Evolutionary conservation across 2,329 filamentous ascomycete genomes (phyloP).

Genomic region (Venturia carpophila): DNA sequence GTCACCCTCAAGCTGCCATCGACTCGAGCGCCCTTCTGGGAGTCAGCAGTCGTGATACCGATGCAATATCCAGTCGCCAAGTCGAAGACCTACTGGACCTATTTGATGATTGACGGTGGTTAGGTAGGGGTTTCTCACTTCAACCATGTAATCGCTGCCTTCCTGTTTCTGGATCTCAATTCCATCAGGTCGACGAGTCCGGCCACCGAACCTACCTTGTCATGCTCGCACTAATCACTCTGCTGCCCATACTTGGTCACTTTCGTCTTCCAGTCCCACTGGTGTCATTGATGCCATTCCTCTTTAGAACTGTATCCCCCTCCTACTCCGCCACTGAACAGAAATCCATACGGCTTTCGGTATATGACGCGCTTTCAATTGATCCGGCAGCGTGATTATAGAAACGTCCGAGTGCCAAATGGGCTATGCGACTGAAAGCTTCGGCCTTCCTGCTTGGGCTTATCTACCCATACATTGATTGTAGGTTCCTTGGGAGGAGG

Average conservation of each 20-base stretch:
- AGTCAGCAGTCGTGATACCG: too few species aligned
- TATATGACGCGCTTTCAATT: neutral
- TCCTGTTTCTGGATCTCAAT: too few species aligned
- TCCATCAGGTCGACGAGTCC: neutral
- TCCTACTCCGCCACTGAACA: neutral
- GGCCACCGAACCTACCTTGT: neutral
- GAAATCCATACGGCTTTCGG: neutral
- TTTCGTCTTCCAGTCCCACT: neutral
- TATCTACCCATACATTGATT: neutral
- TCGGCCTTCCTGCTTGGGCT: neutral
- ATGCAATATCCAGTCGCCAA: too few species aligned
- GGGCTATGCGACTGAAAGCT: neutral
- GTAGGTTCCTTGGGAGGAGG: neutral
- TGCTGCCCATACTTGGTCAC: neutral
- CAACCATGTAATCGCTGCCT: too few species aligned
- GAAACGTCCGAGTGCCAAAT: neutral
- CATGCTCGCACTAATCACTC: neutral
- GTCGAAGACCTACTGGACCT: too few species aligned
- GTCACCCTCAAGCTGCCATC: too few species aligned
- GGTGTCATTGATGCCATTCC: slow-evolving; percentile 3
- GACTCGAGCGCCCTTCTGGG: too few species aligned
- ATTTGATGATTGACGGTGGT: too few species aligned
- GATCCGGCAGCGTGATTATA: neutral
- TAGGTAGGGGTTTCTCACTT: too few species aligned
- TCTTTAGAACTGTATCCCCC: neutral